These are phyloP conservation scores for Coffea eugenioides DNA, from an alignment of 257 asterid species.

Conservation along the genomic window DNA sequence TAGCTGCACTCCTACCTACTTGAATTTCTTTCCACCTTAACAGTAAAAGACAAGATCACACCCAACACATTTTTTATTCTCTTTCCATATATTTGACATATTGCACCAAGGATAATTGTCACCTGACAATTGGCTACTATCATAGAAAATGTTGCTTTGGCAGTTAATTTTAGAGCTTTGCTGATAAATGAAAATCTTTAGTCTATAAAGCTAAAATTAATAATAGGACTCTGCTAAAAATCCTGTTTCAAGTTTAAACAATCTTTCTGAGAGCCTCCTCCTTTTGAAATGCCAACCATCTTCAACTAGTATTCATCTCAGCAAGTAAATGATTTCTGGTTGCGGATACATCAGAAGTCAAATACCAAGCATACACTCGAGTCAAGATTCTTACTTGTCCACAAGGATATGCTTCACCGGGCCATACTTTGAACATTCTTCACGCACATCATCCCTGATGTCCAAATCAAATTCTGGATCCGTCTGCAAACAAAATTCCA, in stretches of 20 bases:
- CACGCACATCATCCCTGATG: slow-evolving; percentile 83
- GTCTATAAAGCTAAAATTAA: background rate
- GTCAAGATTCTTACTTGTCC: slow-evolving; percentile 68
- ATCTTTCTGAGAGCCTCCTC: background rate
- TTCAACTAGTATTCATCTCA: background rate
- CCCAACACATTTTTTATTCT: background rate
- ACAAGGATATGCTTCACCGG: slow-evolving; percentile 79
- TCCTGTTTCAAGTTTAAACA: background rate
- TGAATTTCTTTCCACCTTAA: background rate
- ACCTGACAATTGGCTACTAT: background rate
- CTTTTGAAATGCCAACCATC: background rate
- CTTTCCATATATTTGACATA: background rate
- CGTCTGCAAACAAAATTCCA: slow-evolving; percentile 43
- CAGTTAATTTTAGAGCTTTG: background rate
- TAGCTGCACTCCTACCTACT: background rate
- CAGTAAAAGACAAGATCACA: background rate
- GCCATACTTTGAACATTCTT: slow-evolving; percentile 94
- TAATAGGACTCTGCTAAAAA: background rate
- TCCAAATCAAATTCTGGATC: slow-evolving; percentile 95
- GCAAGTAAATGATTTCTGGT: background rate
- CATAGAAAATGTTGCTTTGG: background rate
- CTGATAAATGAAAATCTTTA: background rate
- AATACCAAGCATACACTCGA: background rate
- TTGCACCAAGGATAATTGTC: background rate
- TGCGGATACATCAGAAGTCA: background rate